Evolutionary conservation across 805 yeast species (phyloP).

Genomic region (Metschnikowia baotianmanensis): DNA sequence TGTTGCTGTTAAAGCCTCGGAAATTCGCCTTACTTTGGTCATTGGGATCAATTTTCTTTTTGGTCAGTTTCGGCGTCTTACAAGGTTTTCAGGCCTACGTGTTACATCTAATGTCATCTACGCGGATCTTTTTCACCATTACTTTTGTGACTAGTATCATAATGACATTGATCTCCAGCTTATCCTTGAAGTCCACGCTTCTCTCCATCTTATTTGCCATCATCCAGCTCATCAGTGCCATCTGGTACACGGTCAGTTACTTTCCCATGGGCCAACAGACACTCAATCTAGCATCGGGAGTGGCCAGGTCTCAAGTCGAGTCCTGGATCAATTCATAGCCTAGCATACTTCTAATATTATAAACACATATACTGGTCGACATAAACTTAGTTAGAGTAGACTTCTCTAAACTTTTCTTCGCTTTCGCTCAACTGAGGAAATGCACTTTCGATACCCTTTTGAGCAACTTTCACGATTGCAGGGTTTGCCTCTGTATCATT

Average conservation of each 20-base stretch:
- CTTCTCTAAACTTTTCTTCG: slow-evolving; percentile 16
- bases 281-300: slow-evolving; percentile 39
- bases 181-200: slow-evolving; percentile 36
- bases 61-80: slow-evolving; percentile 45
- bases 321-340: slow-evolving; percentile 37
- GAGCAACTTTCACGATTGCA: slow-evolving; percentile 44
- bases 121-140: slow-evolving; percentile 38
- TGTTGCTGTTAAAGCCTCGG: slow-evolving; percentile 41
- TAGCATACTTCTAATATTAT: neutral
- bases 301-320: slow-evolving; percentile 44
- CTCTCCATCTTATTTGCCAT: slow-evolving; percentile 41
- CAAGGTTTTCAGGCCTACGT: slow-evolving; percentile 42
- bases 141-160: slow-evolving; percentile 39
- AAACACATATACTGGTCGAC: neutral
- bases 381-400: slow-evolving; percentile 11
- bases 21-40: slow-evolving; percentile 50
- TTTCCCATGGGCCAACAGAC: slow-evolving; percentile 49
- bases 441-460: slow-evolving; percentile 33
- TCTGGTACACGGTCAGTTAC: slow-evolving; percentile 47
- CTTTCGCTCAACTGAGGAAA: slow-evolving; percentile 33
- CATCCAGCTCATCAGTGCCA: slow-evolving; percentile 38
- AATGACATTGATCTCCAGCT: slow-evolving; percentile 38
- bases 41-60: slow-evolving; percentile 43
- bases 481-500: slow-evolving; percentile 40
- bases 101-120: slow-evolving; percentile 41